A percentile compares a stretch with the other conserved stretches of the same genome.
Evolutionary conservation across 441 rosid species (phyloP).

Genomic region (Erodium trifolium): DNA sequence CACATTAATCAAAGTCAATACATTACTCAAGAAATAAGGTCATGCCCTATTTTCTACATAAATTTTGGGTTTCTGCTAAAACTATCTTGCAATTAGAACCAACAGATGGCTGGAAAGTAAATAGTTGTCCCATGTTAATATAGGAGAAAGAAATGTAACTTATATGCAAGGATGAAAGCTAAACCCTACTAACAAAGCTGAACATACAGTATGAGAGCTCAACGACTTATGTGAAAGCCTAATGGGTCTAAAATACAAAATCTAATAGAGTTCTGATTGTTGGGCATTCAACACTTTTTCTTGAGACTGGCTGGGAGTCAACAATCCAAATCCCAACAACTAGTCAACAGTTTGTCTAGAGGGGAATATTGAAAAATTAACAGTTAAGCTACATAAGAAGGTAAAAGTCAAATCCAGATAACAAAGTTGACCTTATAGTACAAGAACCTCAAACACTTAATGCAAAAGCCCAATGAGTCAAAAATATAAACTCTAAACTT

Average conservation of each 20-base stretch:
- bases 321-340: not conserved
- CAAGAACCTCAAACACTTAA: not conserved
- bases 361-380: not conserved
- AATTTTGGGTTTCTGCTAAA: not conserved
- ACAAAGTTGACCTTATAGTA: not conserved
- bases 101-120: not conserved
- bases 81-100: not conserved
- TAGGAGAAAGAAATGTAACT: not conserved
- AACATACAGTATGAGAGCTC: not conserved
- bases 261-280: not conserved
- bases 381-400: not conserved
- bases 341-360: not conserved
- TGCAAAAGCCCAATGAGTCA: not conserved
- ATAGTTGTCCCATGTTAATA: not conserved
- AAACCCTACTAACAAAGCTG: not conserved
- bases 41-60: not conserved
- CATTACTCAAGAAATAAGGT: not conserved
- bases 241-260: not conserved
- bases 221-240: not conserved
- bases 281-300: not conserved
- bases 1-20: not conserved
- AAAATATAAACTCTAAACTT: not conserved
- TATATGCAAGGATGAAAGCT: not conserved
- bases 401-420: not conserved
- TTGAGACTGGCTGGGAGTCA: not conserved